Percentiles rank a stretch among this genome's conserved stretches.
These are phyloP conservation scores for Mycena citricolor DNA, from an alignment of 1,284 basidiomycete genomes.

Conservation along the genomic window DNA sequence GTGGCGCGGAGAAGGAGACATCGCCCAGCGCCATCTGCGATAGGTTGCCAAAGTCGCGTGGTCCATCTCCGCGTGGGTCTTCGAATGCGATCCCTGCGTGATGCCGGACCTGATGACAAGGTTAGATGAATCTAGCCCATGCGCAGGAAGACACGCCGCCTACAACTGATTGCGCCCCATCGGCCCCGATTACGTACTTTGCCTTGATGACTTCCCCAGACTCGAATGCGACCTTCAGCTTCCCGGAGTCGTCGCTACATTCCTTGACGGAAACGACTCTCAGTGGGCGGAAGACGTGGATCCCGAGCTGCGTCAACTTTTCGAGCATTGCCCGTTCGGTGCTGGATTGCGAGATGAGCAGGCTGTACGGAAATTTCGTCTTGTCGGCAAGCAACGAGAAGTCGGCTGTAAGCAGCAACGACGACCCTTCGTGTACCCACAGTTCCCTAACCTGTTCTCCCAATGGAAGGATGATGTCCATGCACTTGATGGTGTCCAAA, in stretches of 20 bases:
- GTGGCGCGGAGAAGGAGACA: constrained; percentile 32
- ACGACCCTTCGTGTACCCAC: constrained; percentile 32
- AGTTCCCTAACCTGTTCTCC: constrained; percentile 36
- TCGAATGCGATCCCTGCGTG: constrained; percentile 34
- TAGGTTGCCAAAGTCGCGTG: constrained; percentile 26
- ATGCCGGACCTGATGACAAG: constrained; percentile 33
- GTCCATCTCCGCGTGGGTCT: constrained; percentile 34
- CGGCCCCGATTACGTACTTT: constrained; percentile 54
- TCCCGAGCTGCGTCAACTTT: constrained; percentile 34
- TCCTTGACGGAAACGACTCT: constrained; percentile 36
- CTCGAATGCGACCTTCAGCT: constrained; percentile 48
- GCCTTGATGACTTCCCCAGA: constrained; percentile 46
- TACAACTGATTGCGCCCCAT: constrained; percentile 55
- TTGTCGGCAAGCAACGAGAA: constrained; percentile 36
- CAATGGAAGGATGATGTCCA: constrained; percentile 37
- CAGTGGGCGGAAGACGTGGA: constrained; percentile 36
- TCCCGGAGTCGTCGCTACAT: constrained; percentile 23
- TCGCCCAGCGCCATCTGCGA: constrained; percentile 37
- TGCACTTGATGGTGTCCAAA: constrained; percentile 45
- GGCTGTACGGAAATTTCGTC: constrained; percentile 46
- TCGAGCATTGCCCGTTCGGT: constrained; percentile 46
- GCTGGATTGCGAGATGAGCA: constrained; percentile 46
- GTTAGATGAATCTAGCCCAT: neutral
- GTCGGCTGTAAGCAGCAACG: constrained; percentile 29
- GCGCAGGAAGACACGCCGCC: constrained; percentile 20